These are phyloP conservation scores for Cercospora zeina DNA, from an alignment of 2,329 filamentous ascomycete genomes.

Conservation along the genomic window DNA sequence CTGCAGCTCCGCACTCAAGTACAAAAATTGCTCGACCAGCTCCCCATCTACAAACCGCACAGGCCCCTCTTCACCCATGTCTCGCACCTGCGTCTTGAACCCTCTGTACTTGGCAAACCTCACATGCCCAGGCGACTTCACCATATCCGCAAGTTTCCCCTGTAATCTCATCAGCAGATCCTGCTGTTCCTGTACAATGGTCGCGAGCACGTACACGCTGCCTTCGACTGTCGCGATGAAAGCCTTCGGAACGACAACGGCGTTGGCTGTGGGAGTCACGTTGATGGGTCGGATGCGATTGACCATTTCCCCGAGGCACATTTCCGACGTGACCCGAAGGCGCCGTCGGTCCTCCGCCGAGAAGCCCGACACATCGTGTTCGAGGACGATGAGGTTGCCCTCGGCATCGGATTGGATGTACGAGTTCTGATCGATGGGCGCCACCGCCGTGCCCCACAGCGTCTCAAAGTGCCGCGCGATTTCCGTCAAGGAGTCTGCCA, in stretches of 20 bases:
- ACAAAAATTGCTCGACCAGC: conserved; percentile 80
- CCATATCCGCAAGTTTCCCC: conserved; percentile 62
- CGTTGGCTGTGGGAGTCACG: conserved; percentile 63
- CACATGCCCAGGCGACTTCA: conserved; percentile 70
- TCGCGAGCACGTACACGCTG: conserved; percentile 83
- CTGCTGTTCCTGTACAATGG: conserved; percentile 70
- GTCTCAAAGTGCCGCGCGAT: conserved; percentile 78
- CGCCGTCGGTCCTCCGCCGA: conserved; percentile 70
- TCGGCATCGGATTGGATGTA: conserved; percentile 85
- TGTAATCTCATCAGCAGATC: conserved; percentile 84
- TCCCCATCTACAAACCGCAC: conserved; percentile 91
- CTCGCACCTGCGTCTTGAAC: conserved; percentile 70
- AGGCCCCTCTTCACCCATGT: conserved; percentile 65
- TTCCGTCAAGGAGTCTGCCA: conserved; percentile 67
- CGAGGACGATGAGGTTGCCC: conserved; percentile 82
- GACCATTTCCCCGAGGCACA: conserved; percentile 88
- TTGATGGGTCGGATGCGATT: conserved; percentile 79
- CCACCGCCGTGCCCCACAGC: conserved; percentile 77
- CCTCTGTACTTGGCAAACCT: conserved; percentile 79
- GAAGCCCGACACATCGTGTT: conserved; percentile 69
- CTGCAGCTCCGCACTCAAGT: conserved; percentile 62
- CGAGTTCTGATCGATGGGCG: conserved; percentile 67
- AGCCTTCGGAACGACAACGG: conserved; percentile 74
- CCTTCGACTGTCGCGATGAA: conserved; percentile 92
- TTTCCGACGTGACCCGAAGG: conserved; percentile 74